Percentiles rank a stretch among this genome's conserved stretches.
These are phyloP conservation scores for Oryza meridionalis DNA, from an alignment of 176 grass and related monocot genomes.

Conservation along the genomic window DNA sequence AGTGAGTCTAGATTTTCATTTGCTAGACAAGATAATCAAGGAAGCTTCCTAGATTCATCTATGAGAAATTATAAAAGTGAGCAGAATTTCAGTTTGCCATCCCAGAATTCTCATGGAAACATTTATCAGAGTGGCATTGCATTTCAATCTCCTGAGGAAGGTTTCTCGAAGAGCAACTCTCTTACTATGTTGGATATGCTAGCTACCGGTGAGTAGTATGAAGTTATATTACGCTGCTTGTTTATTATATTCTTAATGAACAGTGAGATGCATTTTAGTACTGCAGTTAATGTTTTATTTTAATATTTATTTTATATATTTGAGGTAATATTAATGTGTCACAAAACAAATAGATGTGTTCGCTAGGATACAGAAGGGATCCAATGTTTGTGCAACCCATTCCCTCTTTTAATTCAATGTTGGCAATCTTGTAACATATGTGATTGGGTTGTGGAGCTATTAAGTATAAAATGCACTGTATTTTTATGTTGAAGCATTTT, in stretches of 20 bases:
- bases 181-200: conserved; percentile 45
- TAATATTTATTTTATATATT: conserved; percentile 10
- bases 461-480: background rate
- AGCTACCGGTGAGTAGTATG: conserved; percentile 52
- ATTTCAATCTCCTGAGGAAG: conserved; percentile 53
- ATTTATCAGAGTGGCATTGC: conserved; percentile 53
- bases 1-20: conserved; percentile 93
- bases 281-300: conserved; percentile 17
- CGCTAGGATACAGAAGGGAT: conserved; percentile 4
- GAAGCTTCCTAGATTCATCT: conserved; percentile 50
- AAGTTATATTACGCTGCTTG: conserved; percentile 3
- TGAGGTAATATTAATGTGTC: conserved; percentile 17
- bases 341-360: background rate
- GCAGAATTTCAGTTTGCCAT: conserved; percentile 52
- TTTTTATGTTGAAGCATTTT: conserved; percentile 27
- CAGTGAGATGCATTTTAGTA: conserved; percentile 24
- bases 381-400: background rate
- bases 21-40: conserved; percentile 88
- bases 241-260: background rate
- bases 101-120: conserved; percentile 54
- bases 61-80: conserved; percentile 50
- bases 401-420: conserved; percentile 1
- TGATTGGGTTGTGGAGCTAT: conserved; percentile 23
- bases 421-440: conserved; percentile 9
- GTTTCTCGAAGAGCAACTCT: conserved; percentile 35